These are phyloP conservation scores for Ascochyta rabiei DNA, from an alignment of 2,329 filamentous ascomycete species.

Conservation along the genomic window DNA sequence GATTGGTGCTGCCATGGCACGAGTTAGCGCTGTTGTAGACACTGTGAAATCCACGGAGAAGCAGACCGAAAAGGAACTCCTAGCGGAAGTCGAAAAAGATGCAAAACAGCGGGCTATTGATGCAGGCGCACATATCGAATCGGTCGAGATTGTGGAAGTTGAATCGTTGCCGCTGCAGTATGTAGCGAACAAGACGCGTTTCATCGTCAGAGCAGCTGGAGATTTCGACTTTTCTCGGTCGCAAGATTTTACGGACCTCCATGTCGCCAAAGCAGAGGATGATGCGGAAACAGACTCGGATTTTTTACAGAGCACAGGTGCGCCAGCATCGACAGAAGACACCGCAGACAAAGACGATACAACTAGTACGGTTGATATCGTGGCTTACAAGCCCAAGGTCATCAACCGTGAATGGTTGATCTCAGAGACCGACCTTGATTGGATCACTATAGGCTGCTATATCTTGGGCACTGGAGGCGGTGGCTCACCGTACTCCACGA, in stretches of 20 bases:
- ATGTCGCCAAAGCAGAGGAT: constrained; percentile 29
- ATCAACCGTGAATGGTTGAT: constrained; percentile 51
- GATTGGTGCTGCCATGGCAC: constrained; percentile 67
- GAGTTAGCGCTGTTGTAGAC: constrained; percentile 58
- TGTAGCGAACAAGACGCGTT: constrained; percentile 57
- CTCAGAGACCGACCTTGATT: constrained; percentile 53
- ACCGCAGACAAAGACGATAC: constrained; percentile 22
- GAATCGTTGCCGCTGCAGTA: constrained; percentile 62
- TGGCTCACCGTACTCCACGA: constrained; percentile 54
- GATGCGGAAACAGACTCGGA: constrained; percentile 12
- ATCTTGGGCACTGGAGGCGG: constrained; percentile 58
- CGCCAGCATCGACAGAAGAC: constrained; percentile 26
- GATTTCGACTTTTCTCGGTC: constrained; percentile 50
- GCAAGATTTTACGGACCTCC: constrained; percentile 33
- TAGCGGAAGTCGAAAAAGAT: constrained; percentile 47
- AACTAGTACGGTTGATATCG: constrained; percentile 34
- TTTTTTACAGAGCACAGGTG: constrained; percentile 8
- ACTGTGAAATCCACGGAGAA: constrained; percentile 49
- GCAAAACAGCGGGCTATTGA: constrained; percentile 49
- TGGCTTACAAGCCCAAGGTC: constrained; percentile 51
- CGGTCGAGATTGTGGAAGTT: constrained; percentile 42
- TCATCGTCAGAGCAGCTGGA: constrained; percentile 64
- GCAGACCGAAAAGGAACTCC: constrained; percentile 38
- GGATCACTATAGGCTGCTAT: constrained; percentile 56
- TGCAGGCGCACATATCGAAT: constrained; percentile 43